Evolutionary conservation across 768 basidiomycete species (phyloP), one percentile per base, ranked within the genome.

Genomic region (Suillus plorans): DNA sequence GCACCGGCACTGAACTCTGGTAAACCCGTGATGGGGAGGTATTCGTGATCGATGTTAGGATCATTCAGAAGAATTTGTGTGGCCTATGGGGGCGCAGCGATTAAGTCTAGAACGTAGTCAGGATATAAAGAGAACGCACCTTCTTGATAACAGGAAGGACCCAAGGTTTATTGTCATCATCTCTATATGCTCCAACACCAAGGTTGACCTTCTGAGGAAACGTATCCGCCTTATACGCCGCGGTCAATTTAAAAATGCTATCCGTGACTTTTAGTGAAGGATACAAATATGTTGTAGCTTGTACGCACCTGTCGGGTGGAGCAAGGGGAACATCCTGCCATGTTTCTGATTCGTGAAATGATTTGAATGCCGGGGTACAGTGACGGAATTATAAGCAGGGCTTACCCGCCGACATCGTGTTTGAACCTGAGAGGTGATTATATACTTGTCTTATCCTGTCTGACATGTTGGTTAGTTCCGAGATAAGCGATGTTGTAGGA

Each of bases 121-220:
- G 36, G 53, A 41, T 20, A 31, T 50, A 64, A 61, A 55, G 45
- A 61, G 44, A 65, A 62, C 78, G 67, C 65, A 91, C 94, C 85
- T 93, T 94, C 77, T 89, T 92, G 16, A 97, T 90, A 36, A 94
- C 93, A 25, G 95, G 95, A 34, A 97, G 85, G 31, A 97, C 87
- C 93, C 94, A 97, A 16, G 95, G 90, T 78, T 91, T 96, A 77
- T 84, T 87, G 71, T 92, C 76, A 70, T 95, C 85, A 72, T 96
- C 95, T 69, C 95, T 85, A 76, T 97, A 97, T 9, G 95, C 95
- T 53, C 95, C 95, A 53, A 95, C 95, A 45, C 95, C 94, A 28
- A 97, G 83, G 76, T 97, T 97, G 77, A 96, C 83, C 82, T 97
- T 97, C 67, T 89, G 78, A 16, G 85, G 82, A 74, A 82, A 85